Evolutionary conservation across 2,329 filamentous ascomycete species (phyloP).

Genomic region (Fusarium nanum): DNA sequence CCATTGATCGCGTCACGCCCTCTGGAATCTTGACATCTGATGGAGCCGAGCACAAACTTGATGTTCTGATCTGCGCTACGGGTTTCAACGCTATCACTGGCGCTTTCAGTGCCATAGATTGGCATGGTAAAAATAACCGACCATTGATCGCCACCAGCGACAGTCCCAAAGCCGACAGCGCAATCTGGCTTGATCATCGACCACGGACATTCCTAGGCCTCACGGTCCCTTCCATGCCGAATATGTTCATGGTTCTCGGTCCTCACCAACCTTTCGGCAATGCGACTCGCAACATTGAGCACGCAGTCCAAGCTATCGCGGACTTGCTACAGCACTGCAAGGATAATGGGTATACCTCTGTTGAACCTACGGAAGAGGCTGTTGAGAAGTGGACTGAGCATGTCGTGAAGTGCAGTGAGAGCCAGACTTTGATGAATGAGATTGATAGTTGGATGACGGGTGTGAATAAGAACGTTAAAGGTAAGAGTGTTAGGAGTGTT

Average conservation of each 20-base stretch:
- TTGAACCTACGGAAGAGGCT: conserved; percentile 16
- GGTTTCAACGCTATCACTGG: conserved; percentile 38
- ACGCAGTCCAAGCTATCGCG: background rate
- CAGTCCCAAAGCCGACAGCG: conserved; percentile 6
- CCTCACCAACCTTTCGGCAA: conserved; percentile 39
- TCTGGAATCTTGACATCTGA: conserved; percentile 21
- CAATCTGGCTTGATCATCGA: conserved; percentile 35
- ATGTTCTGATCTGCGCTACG: conserved; percentile 36
- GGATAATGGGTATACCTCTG: conserved; percentile 15
- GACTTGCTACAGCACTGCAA: conserved; percentile 29
- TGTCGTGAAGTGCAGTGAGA: conserved; percentile 58
- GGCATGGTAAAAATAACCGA: conserved; percentile 11
- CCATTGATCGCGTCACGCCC: conserved; percentile 1
- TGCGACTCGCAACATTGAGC: conserved; percentile 34
- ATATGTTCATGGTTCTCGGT: conserved; percentile 42
- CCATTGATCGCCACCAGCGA: conserved; percentile 27
- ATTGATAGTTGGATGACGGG: conserved; percentile 66
- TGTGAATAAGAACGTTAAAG: conserved; percentile 63
- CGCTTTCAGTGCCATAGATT: conserved; percentile 32
- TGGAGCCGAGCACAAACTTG: conserved; percentile 18
- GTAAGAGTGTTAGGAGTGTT: conserved; percentile 56
- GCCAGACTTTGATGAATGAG: conserved; percentile 51
- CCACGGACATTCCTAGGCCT: conserved; percentile 26
- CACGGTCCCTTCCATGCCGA: conserved; percentile 25
- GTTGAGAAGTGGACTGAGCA: conserved; percentile 52